Evolutionary conservation across 345 rosid genomes (phyloP), one percentile per base, ranked within the genome.

Genomic region (Luvunga scandens): DNA sequence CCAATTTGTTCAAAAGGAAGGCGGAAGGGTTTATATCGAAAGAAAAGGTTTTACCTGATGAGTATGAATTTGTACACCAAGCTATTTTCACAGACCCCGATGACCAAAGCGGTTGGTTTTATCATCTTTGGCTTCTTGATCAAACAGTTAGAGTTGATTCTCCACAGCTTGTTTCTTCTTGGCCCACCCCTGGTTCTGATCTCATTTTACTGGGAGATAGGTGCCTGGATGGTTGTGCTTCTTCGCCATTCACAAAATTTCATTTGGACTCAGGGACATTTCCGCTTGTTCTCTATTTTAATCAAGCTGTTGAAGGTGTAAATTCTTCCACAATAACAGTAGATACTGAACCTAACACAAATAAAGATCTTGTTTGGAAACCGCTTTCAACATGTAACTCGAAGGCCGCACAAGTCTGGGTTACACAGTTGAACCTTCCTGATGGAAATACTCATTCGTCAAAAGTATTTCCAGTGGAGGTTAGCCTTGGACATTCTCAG

Each of bases 31-130:
- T 89, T 84, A 61, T 80, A 39, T 80, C 81, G 31, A 86, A 88
- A 80, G 86, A 87, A 45, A 87, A 76, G 53, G 88, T 91, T 73
- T 79, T 92, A 66, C 89, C 86, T 12, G 87, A 88, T 48, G 98
- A 96, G 85, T 91, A 86, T 85, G 90, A 87, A 56, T 75, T 88
- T 78, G 91, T 96, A 60, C 94, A 87, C 76, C 82, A 86, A 65
- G 98, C 98, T 57, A 82, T 94, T 80, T 94, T 92, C 79, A 94
- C 94, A 0, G 98, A 96, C 79, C 91, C 90, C 55, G 94, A 89
- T 84, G 98, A 94, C 81, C 98, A 94, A 87, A 91, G 99, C 77
- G 98, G 94, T 68, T 96, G 98, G 99, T 92, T 94, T 89, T 96
- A 96, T 86, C 97, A 94, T 89, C 97, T 81, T 75, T 96, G 99